Evolutionary conservation across 192 early-diverging fungal species (phyloP).

Genomic region (Mortierella alpina): DNA sequence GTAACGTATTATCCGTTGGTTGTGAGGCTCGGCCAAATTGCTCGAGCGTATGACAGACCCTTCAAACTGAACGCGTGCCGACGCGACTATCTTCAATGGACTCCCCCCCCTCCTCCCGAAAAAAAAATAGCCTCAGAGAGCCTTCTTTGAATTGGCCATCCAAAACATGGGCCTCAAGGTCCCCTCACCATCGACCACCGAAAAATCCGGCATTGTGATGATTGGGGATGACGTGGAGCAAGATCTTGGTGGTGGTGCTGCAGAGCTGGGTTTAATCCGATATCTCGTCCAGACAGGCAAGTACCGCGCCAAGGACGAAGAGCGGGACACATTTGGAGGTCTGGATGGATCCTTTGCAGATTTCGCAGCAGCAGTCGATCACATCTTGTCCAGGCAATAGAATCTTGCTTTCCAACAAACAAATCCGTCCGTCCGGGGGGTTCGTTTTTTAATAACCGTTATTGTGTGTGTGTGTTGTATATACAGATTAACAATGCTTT

Average conservation of each 20-base stretch:
- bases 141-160: constrained; percentile 84
- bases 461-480: constrained; percentile 31
- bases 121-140: constrained; percentile 61
- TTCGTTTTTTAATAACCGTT: neutral
- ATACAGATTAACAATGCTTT: neutral
- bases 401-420: neutral
- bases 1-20: constrained; percentile 9
- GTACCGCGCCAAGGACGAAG: constrained; percentile 81
- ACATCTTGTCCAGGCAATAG: constrained; percentile 52
- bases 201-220: constrained; percentile 69
- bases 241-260: constrained; percentile 85
- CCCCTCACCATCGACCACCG: neutral
- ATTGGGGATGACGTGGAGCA: constrained; percentile 89
- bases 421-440: constrained; percentile 4
- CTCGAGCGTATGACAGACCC: neutral
- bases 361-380: constrained; percentile 76
- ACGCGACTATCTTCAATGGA: neutral
- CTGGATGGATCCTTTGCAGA: constrained; percentile 68
- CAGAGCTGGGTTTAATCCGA: constrained; percentile 73
- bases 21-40: too few relatives aligned
- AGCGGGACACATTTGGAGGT: constrained; percentile 50
- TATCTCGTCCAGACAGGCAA: constrained; percentile 84
- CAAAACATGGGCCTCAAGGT: constrained; percentile 65
- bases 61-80: neutral
- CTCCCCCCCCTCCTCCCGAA: too few relatives aligned